These are phyloP conservation scores for Boletus eberwhitei DNA, from an alignment of 768 basidiomycete species.

Conservation along the genomic window DNA sequence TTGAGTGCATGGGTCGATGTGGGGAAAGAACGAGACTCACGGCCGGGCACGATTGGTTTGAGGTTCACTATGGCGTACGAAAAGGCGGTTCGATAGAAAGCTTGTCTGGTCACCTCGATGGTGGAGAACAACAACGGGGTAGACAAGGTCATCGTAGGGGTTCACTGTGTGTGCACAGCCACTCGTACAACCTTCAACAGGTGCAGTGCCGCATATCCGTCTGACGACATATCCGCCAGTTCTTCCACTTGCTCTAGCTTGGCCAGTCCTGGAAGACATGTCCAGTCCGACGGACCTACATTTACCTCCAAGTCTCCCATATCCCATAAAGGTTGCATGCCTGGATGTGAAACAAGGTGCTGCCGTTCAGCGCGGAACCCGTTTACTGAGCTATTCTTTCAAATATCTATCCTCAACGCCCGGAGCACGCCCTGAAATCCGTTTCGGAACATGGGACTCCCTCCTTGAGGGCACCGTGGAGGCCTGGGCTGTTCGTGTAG, in stretches of 20 bases:
- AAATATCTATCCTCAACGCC: constrained; percentile 48
- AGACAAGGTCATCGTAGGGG: constrained; percentile 9
- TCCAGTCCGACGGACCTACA: constrained; percentile 69
- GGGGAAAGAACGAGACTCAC: constrained; percentile 49
- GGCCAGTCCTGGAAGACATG: constrained; percentile 31
- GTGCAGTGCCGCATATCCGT: background rate
- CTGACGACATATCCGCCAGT: constrained; percentile 11
- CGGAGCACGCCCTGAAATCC: constrained; percentile 54
- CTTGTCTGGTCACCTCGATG: constrained; percentile 74
- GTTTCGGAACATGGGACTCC: constrained; percentile 90
- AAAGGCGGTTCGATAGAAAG: constrained; percentile 64
- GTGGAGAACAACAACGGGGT: constrained; percentile 63
- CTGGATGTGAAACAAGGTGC: constrained; percentile 49
- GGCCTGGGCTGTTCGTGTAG: constrained; percentile 63
- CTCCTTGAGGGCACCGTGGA: constrained; percentile 77
- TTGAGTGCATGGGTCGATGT: background rate
- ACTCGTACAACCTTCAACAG: constrained; percentile 3
- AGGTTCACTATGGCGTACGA: constrained; percentile 91
- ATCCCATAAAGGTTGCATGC: constrained; percentile 78
- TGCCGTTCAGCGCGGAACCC: constrained; percentile 64
- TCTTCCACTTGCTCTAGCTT: background rate
- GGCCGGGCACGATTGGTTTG: constrained; percentile 91
- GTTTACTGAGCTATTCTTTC: constrained; percentile 84
- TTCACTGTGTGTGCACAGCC: constrained; percentile 19
- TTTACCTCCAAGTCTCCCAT: constrained; percentile 77